Evolutionary conservation across 805 yeast species (phyloP).

Genomic region (Candida schatavii): DNA sequence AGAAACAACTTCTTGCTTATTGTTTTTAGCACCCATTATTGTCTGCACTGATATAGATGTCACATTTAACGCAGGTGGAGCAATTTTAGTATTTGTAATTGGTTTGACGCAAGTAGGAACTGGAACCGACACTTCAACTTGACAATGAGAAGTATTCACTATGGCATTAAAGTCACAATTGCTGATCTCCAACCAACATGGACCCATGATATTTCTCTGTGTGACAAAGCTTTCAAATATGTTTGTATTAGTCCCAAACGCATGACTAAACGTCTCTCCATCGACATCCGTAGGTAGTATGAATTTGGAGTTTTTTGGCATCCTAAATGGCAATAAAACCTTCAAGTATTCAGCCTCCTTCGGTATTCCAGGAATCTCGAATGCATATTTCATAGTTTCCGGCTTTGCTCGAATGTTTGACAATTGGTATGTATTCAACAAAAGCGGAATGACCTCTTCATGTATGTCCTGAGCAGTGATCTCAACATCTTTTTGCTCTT

Average conservation of each 20-base stretch:
- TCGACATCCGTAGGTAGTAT: constrained; percentile 59
- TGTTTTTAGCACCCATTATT: constrained; percentile 65
- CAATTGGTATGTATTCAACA: constrained; percentile 62
- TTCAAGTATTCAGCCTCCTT: constrained; percentile 76
- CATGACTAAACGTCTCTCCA: constrained; percentile 74
- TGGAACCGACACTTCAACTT: constrained; percentile 63
- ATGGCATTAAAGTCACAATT: constrained; percentile 58
- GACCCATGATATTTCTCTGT: constrained; percentile 88
- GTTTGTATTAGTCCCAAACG: constrained; percentile 73
- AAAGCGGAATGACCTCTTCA: constrained; percentile 68
- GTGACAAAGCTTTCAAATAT: constrained; percentile 84
- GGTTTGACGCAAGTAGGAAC: constrained; percentile 50
- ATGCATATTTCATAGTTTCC: constrained; percentile 77
- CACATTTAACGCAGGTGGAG: constrained; percentile 65
- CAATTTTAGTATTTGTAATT: constrained; percentile 39
- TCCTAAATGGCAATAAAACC: constrained; percentile 69
- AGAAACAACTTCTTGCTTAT: constrained; percentile 84
- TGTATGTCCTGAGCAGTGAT: constrained; percentile 64
- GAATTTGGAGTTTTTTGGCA: constrained; percentile 50
- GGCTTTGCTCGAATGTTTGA: constrained; percentile 66
- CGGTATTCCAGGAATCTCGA: constrained; percentile 80
- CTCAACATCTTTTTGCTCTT: constrained; percentile 31
- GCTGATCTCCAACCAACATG: constrained; percentile 86
- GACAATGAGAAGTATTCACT: constrained; percentile 73
- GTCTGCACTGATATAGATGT: constrained; percentile 80